Evolutionary conservation across 2,329 filamentous ascomycete genomes (phyloP).

Genomic region (Scedosporium dehoogii): DNA sequence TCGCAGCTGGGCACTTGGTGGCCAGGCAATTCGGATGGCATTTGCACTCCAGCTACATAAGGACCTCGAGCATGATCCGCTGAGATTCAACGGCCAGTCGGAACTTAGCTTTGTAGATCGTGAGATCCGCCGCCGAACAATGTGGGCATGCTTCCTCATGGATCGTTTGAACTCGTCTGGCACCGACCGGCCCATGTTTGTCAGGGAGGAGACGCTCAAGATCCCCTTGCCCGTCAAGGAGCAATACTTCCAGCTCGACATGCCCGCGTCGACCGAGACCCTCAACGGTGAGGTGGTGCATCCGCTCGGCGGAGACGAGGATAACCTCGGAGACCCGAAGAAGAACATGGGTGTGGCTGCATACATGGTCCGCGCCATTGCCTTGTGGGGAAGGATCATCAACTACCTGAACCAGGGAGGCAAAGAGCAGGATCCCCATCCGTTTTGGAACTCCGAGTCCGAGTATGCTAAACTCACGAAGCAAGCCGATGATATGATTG

Average conservation of each 20-base stretch:
- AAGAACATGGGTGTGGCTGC: conserved; percentile 93
- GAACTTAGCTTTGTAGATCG: conserved; percentile 83
- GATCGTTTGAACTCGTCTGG: conserved; percentile 96
- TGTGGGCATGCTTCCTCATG: conserved; percentile 99
- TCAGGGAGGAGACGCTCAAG: conserved; percentile 79
- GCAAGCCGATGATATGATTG: conserved; percentile 60
- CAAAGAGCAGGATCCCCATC: conserved; percentile 63
- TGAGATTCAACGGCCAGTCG: conserved; percentile 49
- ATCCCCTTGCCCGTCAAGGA: conserved; percentile 90
- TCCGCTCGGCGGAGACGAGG: conserved; percentile 51
- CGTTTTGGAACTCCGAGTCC: conserved; percentile 78
- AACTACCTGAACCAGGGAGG: conserved; percentile 86
- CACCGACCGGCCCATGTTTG: conserved; percentile 82
- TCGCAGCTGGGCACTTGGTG: conserved; percentile 89
- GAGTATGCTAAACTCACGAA: conserved; percentile 61
- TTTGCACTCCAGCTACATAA: conserved; percentile 90
- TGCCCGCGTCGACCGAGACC: conserved; percentile 77
- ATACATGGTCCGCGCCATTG: conserved; percentile 76
- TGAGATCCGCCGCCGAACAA: conserved; percentile 83
- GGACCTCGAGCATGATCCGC: conserved; percentile 75
- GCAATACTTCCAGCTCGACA: conserved; percentile 80
- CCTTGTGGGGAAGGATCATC: conserved; percentile 83
- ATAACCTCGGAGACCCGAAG: conserved; percentile 53
- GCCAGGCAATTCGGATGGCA: conserved; percentile 93
- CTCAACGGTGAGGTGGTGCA: conserved; percentile 62